Evolutionary conservation across 768 basidiomycete genomes (phyloP).

Genomic region (Harrya chromipes): DNA sequence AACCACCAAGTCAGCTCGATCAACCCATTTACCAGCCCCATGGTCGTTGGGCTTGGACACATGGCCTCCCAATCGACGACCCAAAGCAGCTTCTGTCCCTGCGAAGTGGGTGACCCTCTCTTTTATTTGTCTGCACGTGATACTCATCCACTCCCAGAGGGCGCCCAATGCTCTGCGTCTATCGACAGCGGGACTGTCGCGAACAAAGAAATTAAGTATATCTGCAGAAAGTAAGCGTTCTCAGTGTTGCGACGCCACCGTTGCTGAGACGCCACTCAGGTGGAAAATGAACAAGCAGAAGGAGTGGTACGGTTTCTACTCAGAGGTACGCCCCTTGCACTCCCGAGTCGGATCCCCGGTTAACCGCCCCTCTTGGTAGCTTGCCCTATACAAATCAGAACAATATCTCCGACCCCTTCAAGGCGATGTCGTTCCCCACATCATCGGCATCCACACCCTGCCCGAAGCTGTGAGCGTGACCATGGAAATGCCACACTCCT

Average conservation of each 20-base stretch:
- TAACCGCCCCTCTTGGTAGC: conserved; percentile 32
- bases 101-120: conserved; percentile 16
- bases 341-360: conserved; percentile 10
- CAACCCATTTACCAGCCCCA: conserved; percentile 31
- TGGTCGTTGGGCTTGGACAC: conserved; percentile 32
- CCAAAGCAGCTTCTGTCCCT: conserved; percentile 27
- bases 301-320: conserved; percentile 39
- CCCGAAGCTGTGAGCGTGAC: conserved; percentile 38
- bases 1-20: conserved; percentile 10
- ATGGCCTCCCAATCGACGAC: conserved; percentile 24
- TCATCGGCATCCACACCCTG: conserved; percentile 49
- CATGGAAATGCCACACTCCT: conserved; percentile 54
- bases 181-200: conserved; percentile 34
- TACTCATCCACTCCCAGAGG: conserved; percentile 25
- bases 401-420: conserved; percentile 49
- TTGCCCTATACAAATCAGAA: conserved; percentile 48
- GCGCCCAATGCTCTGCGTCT: conserved; percentile 36
- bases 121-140: background rate
- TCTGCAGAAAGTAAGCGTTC: conserved; percentile 35
- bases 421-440: conserved; percentile 47
- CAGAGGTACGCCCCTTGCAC: conserved; percentile 32
- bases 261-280: conserved; percentile 18
- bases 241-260: background rate
- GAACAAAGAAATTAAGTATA: conserved; percentile 29
- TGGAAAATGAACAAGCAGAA: conserved; percentile 32